Evolutionary conservation across 352 stramenopile genomes (phyloP), one percentile per base, ranked within the genome.

Genomic region (Pythium utonaiense): DNA sequence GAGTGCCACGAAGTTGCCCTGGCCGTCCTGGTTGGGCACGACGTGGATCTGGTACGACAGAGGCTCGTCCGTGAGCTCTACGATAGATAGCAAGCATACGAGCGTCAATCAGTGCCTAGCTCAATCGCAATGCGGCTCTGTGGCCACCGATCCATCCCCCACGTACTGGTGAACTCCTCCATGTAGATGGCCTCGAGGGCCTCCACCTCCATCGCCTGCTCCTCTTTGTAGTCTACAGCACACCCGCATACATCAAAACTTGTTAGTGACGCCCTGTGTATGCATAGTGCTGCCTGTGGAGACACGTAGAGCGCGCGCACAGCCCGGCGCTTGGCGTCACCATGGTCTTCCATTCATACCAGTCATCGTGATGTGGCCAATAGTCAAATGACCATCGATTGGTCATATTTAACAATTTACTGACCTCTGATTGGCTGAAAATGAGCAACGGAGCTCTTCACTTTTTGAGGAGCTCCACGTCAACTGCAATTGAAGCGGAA

Each of bases 131-230:
- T 28, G 21, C 19, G 28, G 14, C 49, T 42, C 5, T 5, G 28
- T 33, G 28, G 28, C 28, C 9, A 10, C 0, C 27, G 31, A 56
- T 24, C 21, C 28, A 40, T n/a, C 25, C n/a, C 38, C 16, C 12
- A 79, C 80, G 49, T 70, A 95, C 86, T 86, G 52, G 68, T 86
- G 70, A 95, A 95, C 62, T 95, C 86, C 67, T 95, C 80, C 79
- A 92, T 94, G 69, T 95, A 95, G 54, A 95, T 95, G 69, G 86
- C 83, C 62, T 94, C 86, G 59, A 95, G 82, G 44, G 86, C 86
- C 62, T 95, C 86, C 67, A 93, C 84, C 75, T 95, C 86, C 86
- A 95, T 95, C 66, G 69, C 72, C 70, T 94, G 84, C 57, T 95
- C 86, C 68, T 93, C 86, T 60, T 83, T 84, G 77, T 95, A 93